A percentile compares a stretch with the other conserved stretches of the same genome.
phyloP scores from a whole-genome alignment of 139 green algal genomes.

The Trebouxia sp. region DNA sequence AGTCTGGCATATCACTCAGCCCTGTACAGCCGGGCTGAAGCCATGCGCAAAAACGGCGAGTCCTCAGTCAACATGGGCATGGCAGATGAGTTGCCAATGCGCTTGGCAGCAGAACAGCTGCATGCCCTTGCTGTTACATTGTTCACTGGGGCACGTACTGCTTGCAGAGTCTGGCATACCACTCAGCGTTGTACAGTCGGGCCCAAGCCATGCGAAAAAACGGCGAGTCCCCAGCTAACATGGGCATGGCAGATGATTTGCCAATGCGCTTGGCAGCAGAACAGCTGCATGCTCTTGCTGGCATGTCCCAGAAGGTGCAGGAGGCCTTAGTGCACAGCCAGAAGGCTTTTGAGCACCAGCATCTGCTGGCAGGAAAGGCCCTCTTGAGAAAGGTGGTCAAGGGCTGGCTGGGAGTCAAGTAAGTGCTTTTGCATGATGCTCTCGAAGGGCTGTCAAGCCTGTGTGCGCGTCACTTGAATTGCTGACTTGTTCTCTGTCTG shows the following conservation, averaged over 20 bases:
- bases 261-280: conserved; percentile 76
- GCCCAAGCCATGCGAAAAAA: conserved; percentile 48
- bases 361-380: conserved; percentile 31
- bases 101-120: conserved; percentile 81
- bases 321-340: conserved; percentile 81
- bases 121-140: conserved; percentile 65
- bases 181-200: conserved; percentile 44
- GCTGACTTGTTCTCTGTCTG: no score
- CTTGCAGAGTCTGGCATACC: conserved; percentile 27
- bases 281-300: conserved; percentile 73
- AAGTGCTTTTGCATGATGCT: no score
- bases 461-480: no score
- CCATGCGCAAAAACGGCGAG: conserved; percentile 48
- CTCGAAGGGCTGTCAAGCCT: no score
- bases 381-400: conserved; percentile 26
- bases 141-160: no score
- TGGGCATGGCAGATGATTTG: conserved; percentile 76
- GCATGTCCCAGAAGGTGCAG: conserved; percentile 85
- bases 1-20: conserved; percentile 28
- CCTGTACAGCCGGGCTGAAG: conserved; percentile 49
- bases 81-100: conserved; percentile 73
- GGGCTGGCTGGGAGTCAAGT: conserved; percentile 23
- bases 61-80: conserved; percentile 54
- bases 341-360: conserved; percentile 67
- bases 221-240: conserved; percentile 44